Conservation (phyloP, 306 rosid species). For the apple (Malus domestica) region ASM211411v1 NC_041796.1:6563001-6563500, state of each 20-base stretch:
- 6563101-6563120: slow-evolving; percentile 42
- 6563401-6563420: neutral
- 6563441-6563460: neutral
- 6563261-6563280: too few relatives aligned
- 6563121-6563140: slow-evolving; percentile 63
- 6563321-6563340: too few relatives aligned
- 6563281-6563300: too few relatives aligned
- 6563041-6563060: slow-evolving; percentile 30
- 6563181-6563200: too few relatives aligned
- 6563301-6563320: too few relatives aligned
- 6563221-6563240: too few relatives aligned
- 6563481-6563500: neutral
- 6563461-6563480: neutral
- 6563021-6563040: slow-evolving; percentile 33
- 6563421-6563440: neutral
- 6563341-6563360: too few relatives aligned
- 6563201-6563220: too few relatives aligned
- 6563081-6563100: slow-evolving; percentile 42
- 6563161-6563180: slow-evolving; percentile 18
- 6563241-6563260: too few relatives aligned
- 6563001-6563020: slow-evolving; percentile 48
- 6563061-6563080: slow-evolving; percentile 37
- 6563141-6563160: slow-evolving; percentile 38
- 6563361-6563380: slow-evolving; percentile 4
- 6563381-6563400: slow-evolving; percentile 12